Percentiles rank a stretch among this genome's conserved stretches.
These are phyloP conservation scores for Eruca vesicaria DNA, from an alignment of 441 rosid genomes.

Conservation along the genomic window DNA sequence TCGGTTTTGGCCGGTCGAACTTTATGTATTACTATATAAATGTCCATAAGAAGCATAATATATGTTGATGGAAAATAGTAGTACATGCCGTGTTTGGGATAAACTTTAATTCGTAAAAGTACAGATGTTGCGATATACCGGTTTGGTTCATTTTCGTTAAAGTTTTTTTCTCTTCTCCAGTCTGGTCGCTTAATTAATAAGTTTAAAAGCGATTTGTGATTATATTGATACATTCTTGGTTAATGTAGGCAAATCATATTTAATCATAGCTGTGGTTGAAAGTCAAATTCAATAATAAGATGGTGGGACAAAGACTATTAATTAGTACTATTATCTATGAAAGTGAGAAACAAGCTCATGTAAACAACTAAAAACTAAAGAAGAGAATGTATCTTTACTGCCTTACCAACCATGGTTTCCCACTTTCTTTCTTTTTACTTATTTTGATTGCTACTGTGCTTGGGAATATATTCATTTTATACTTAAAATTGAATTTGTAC, in stretches of 20 bases:
- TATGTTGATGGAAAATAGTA: background rate
- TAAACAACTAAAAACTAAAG: background rate
- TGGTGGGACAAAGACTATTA: slow-evolving; percentile 1
- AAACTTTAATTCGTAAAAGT: background rate
- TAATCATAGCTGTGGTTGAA: background rate
- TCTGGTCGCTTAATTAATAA: background rate
- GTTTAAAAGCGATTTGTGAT: background rate
- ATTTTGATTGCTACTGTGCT: slow-evolving; percentile 16
- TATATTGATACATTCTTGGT: slow-evolving; percentile 6
- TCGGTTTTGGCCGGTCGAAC: slow-evolving; percentile 28
- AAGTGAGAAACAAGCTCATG: background rate
- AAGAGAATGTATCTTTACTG: slow-evolving; percentile 23
- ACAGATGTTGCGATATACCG: background rate
- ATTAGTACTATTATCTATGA: background rate
- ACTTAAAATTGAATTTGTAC: slow-evolving; percentile 16
- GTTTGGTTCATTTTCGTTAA: background rate
- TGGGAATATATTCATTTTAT: slow-evolving; percentile 29
- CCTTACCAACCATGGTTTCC: slow-evolving; percentile 27
- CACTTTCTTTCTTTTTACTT: slow-evolving; percentile 17
- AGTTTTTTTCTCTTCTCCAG: background rate
- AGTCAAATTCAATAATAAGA: slow-evolving; percentile 27
- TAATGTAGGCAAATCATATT: background rate
- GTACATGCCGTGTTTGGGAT: background rate
- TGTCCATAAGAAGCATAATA: slow-evolving; percentile 5
- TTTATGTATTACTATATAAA: background rate